Base-by-base conservation (phyloP, 2,329 filamentous ascomycete genomes). In the Incumbomyces lentus region DNA sequence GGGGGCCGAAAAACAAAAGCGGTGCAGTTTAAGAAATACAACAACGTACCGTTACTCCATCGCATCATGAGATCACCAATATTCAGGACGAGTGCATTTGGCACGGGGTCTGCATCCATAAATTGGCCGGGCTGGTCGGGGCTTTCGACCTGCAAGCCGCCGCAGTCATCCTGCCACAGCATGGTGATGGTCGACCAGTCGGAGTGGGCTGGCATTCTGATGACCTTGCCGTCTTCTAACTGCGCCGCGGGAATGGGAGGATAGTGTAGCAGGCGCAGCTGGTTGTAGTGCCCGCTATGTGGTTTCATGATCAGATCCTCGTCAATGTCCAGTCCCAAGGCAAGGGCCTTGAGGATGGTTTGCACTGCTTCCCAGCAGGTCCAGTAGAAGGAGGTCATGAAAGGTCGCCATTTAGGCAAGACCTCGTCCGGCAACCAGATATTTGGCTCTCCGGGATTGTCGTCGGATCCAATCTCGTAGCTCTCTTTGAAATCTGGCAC, bases 251-350 rank as follows among this genome's bases (percentile, higher is more conserved):
- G 63, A 3, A 75, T 63, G 2, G 69, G 62, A 0, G 74, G 73
- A 49, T 78, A 82, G 57, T 82, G 78, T 13, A 81, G 62, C 19
- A 83, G 60, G 1, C 79, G 70, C 8, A 82, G 64, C 50, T 81
- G 78, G 51, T 79, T 78, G 53, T 78, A 73, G 47, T 73, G 66
- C 0, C 72, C 71, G 30, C 68, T 70, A 59, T 81, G 78, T 37
- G 73, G 68, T 16, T 60, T 59, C n/a, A 75, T 59, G 50, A 68
- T 64, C 13, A 63, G 61, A 42, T 70, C 66, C 41, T 72, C 64
- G 0, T 67, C 62, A 2, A 77, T 60, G 2, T 64, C 67, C 33
- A 78, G 55, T 1, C 73, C 72, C 3, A 69, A 46, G 3, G 72
- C 70, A 3, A 77, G 60, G 19, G 64, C 65, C 36, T 52, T 55